Conservation (phyloP, 192 early-diverging fungal species). For the Podochytrium sp. region DNA sequence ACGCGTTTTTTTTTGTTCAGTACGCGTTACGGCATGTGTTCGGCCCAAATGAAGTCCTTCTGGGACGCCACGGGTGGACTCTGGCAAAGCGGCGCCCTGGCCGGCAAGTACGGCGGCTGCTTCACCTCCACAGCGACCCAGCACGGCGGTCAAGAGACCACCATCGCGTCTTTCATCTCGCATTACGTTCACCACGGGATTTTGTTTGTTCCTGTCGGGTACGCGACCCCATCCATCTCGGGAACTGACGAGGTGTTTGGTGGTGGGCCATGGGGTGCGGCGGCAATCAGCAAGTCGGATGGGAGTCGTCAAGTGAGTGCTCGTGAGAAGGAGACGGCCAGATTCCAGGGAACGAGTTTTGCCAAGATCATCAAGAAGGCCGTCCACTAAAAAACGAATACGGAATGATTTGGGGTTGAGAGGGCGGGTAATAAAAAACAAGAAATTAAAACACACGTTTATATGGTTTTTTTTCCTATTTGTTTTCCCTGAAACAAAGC, state of each 20-base stretch:
- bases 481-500: too few species aligned
- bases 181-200: conserved; percentile 81
- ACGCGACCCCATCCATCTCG: conserved; percentile 28
- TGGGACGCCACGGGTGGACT: conserved; percentile 66
- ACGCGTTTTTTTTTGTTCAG: background rate
- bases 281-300: conserved; percentile 66
- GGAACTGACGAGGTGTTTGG: conserved; percentile 70
- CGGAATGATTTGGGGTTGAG: too few species aligned
- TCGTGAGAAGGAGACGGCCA: conserved; percentile 67
- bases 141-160: conserved; percentile 77
- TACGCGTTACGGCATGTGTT: conserved; percentile 66
- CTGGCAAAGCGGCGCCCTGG: conserved; percentile 59
- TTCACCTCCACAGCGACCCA: conserved; percentile 78
- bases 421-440: too few species aligned
- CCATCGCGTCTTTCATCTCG: conserved; percentile 66
- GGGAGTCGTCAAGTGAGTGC: conserved; percentile 64
- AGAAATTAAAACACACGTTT: too few species aligned
- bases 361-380: conserved; percentile 35
- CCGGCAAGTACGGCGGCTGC: conserved; percentile 72
- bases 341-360: conserved; percentile 42
- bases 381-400: background rate
- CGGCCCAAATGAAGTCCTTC: conserved; percentile 82
- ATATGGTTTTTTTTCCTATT: too few species aligned
- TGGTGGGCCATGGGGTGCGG: conserved; percentile 71
- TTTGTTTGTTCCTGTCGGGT: conserved; percentile 75